Conservation (phyloP, 2,329 filamentous ascomycete species). For the Microascus cirrosus region DNA sequence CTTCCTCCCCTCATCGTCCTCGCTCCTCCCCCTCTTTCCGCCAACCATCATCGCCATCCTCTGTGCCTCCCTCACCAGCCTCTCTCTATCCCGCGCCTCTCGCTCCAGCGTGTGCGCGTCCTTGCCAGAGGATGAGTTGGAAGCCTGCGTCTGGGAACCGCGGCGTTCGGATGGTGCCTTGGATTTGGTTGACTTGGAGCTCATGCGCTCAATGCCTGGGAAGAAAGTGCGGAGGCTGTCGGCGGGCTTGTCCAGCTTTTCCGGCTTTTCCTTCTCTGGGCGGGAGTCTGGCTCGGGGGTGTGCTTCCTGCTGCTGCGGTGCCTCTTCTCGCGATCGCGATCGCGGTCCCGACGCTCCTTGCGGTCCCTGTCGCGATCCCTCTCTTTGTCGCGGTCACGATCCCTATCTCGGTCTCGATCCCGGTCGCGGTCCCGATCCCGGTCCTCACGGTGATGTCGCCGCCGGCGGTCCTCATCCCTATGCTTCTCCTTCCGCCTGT, state of each 20-base stretch:
- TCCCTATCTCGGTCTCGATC: slow-evolving; percentile 21
- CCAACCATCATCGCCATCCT: slow-evolving; percentile 44
- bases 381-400: slow-evolving; percentile 16
- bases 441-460: slow-evolving; percentile 11
- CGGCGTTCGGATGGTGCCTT: slow-evolving; percentile 16
- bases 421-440: slow-evolving; percentile 26
- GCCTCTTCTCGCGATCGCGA: slow-evolving; percentile 24
- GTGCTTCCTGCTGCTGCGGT: slow-evolving; percentile 20
- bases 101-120: slow-evolving; percentile 62
- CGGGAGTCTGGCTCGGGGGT: slow-evolving; percentile 8
- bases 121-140: slow-evolving; percentile 14
- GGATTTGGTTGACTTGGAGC: slow-evolving; percentile 10
- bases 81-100: slow-evolving; percentile 53
- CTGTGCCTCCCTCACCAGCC: slow-evolving; percentile 58
- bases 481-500: slow-evolving; percentile 26
- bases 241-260: not conserved
- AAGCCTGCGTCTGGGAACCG: slow-evolving; percentile 20
- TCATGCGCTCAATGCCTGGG: not conserved
- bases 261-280: not conserved
- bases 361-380: slow-evolving; percentile 17
- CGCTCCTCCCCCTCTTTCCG: slow-evolving; percentile 39
- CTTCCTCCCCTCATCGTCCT: slow-evolving; percentile 20
- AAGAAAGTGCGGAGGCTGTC: not conserved
- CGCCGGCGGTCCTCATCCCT: slow-evolving; percentile 18
- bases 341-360: slow-evolving; percentile 16